phyloP scores from a whole-genome alignment of 2,329 filamentous ascomycete genomes.

The Lecanosticta acicola region DNA sequence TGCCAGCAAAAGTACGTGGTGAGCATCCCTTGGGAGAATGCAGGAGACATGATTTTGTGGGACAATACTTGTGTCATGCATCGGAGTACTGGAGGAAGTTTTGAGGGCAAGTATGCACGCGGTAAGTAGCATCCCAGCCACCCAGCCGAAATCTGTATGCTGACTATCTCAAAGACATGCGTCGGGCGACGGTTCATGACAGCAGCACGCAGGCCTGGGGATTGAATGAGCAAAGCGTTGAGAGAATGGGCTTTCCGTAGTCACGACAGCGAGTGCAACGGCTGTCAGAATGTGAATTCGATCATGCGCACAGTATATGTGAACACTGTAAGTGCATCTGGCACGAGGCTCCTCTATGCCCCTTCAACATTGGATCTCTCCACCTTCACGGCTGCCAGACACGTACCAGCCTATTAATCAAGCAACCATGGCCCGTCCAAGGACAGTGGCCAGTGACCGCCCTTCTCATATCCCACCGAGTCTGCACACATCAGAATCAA shows the following conservation, averaged over 20 bases:
- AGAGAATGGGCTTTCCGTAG: constrained; percentile 10
- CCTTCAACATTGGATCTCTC: too few relatives aligned
- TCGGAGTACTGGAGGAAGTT: constrained; percentile 45
- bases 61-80: constrained; percentile 56
- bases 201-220: constrained; percentile 40
- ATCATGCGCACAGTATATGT: not conserved
- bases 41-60: constrained; percentile 53
- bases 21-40: constrained; percentile 45
- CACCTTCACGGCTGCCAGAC: not conserved
- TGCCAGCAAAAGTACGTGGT: constrained; percentile 45
- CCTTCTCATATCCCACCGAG: too few relatives aligned
- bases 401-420: not conserved
- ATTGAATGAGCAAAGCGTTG: constrained; percentile 35
- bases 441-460: not conserved
- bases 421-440: not conserved
- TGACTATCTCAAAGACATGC: constrained; percentile 44
- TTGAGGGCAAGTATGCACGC: constrained; percentile 38
- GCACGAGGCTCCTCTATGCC: not conserved
- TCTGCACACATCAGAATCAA: too few relatives aligned
- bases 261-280: not conserved
- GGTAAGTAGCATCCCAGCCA: constrained; percentile 4
- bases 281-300: too few relatives aligned
- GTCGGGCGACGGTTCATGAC: constrained; percentile 53
- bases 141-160: not conserved
- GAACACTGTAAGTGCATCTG: not conserved